phyloP scores from a whole-genome alignment of 2,329 filamentous ascomycete genomes.

The Nothopassalora personata region DNA sequence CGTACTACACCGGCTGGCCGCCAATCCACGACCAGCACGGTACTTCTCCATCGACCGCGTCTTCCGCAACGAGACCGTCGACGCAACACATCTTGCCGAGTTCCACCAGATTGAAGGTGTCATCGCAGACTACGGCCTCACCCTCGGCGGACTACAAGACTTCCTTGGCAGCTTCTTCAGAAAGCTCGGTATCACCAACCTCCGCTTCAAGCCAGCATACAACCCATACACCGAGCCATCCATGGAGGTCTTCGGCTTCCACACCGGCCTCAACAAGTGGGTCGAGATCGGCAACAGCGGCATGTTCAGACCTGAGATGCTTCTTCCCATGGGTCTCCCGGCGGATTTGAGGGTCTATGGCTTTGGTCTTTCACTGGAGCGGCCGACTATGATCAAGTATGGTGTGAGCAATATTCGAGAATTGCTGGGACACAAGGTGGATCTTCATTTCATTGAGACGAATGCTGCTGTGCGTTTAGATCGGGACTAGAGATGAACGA shows the following conservation, averaged over 20 bases:
- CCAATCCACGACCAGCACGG: slow-evolving; percentile 76
- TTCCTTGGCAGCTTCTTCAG: slow-evolving; percentile 94
- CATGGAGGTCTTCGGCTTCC: slow-evolving; percentile 98
- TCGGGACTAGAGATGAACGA: slow-evolving; percentile 49
- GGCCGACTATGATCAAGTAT: slow-evolving; percentile 97
- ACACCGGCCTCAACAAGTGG: slow-evolving; percentile 55
- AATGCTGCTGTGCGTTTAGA: slow-evolving; percentile 89
- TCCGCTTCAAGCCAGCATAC: slow-evolving; percentile 96
- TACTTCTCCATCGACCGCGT: slow-evolving; percentile 99
- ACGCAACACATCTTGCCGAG: slow-evolving; percentile 92
- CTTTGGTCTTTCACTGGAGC: slow-evolving; percentile 84
- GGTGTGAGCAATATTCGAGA: slow-evolving; percentile 77
- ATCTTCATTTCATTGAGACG: slow-evolving; percentile 83
- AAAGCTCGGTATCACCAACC: slow-evolving; percentile 83
- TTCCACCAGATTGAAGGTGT: slow-evolving; percentile 99
- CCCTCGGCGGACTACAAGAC: slow-evolving; percentile 85
- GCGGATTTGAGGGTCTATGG: slow-evolving; percentile 91
- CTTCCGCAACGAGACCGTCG: slow-evolving; percentile 95
- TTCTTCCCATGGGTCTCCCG: slow-evolving; percentile 88
- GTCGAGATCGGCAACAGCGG: slow-evolving; percentile 42
- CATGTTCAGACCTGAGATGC: slow-evolving; percentile 98
- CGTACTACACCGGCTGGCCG: slow-evolving; percentile 84
- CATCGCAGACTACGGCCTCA: slow-evolving; percentile 92
- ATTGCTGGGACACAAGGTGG: slow-evolving; percentile 89
- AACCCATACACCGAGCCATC: slow-evolving; percentile 93